These are phyloP conservation scores for Penicillium sp. DNA, from an alignment of 2,329 filamentous ascomycete genomes.

Conservation along the genomic window DNA sequence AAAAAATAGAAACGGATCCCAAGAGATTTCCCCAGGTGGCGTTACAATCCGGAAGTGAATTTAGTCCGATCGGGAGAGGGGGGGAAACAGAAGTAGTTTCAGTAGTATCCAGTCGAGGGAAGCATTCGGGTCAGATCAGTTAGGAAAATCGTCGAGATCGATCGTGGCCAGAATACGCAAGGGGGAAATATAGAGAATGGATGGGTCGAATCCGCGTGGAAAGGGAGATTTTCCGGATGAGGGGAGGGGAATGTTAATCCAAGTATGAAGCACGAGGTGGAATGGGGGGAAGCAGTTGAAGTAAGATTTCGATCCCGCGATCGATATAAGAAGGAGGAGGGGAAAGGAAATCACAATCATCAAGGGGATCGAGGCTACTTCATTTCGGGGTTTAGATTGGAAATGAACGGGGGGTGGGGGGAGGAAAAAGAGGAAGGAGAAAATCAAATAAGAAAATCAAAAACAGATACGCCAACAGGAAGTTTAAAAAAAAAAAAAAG, in stretches of 20 bases:
- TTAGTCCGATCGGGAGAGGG: no score
- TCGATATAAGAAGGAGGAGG: conserved; percentile 4
- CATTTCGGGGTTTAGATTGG: conserved; percentile 20
- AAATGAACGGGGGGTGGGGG: conserved; percentile 12
- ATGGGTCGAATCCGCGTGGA: conserved; percentile 33
- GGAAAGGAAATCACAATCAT: not conserved
- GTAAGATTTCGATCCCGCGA: conserved; percentile 15
- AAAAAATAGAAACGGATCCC: no score
- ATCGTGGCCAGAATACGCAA: conserved; percentile 24
- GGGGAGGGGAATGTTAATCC: conserved; percentile 19
- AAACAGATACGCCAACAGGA: conserved; percentile 6
- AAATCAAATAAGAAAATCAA: conserved; percentile 2
- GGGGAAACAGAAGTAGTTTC: not conserved
- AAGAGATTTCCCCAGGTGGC: no score
- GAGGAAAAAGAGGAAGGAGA: not conserved
- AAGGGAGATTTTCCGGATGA: conserved; percentile 10
- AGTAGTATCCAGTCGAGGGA: not conserved
- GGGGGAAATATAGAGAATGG: conserved; percentile 27
- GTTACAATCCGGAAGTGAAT: no score
- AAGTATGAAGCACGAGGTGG: conserved; percentile 18
- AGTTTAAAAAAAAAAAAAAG: conserved; percentile 12
- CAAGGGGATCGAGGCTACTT: conserved; percentile 22
- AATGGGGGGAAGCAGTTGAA: conserved; percentile 15
- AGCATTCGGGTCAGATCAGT: conserved; percentile 2
- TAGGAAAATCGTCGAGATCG: conserved; percentile 12